Percentiles rank a stretch among this genome's conserved stretches.
phyloP scores from a whole-genome alignment of 192 early-diverging fungal genomes.

The Pilaira anomala region DNA sequence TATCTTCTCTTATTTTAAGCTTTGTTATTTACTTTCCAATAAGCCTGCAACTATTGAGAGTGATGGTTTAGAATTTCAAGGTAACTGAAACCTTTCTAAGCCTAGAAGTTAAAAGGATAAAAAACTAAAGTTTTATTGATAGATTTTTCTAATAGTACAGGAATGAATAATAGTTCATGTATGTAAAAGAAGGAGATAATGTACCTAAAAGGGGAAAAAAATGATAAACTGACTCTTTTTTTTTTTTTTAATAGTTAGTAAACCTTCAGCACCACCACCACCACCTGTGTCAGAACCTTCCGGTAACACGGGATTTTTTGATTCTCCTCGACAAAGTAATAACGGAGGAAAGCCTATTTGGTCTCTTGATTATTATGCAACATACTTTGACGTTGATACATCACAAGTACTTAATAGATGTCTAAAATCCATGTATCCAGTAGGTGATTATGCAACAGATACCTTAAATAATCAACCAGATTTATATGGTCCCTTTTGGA shows the following conservation, averaged over 20 bases:
- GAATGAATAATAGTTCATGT: slow-evolving; percentile 23
- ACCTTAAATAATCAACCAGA: slow-evolving; percentile 83
- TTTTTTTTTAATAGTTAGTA: background rate
- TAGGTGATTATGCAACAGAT: slow-evolving; percentile 71
- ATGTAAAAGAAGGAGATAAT: background rate
- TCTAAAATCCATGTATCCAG: slow-evolving; percentile 64
- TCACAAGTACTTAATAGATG: slow-evolving; percentile 76
- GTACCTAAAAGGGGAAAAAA: background rate
- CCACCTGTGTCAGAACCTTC: slow-evolving; percentile 7
- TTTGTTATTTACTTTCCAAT: background rate
- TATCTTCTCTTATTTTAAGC: background rate
- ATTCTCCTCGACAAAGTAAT: slow-evolving; percentile 25
- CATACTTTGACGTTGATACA: slow-evolving; percentile 93
- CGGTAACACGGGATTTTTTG: slow-evolving; percentile 27
- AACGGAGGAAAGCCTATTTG: slow-evolving; percentile 62
- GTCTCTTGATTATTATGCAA: slow-evolving; percentile 86
- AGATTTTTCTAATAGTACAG: slow-evolving; percentile 27
- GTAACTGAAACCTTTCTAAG: slow-evolving; percentile 12
- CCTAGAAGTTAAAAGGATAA: no score
- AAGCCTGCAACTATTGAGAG: slow-evolving; percentile 39
- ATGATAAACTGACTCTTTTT: background rate
- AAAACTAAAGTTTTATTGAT: background rate
- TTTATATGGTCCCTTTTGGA: slow-evolving; percentile 98
- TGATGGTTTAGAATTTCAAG: slow-evolving; percentile 48
- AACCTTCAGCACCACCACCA: slow-evolving; percentile 2